These are phyloP conservation scores for Sutorius eximius DNA, from an alignment of 1,284 basidiomycete species.

Conservation along the genomic window DNA sequence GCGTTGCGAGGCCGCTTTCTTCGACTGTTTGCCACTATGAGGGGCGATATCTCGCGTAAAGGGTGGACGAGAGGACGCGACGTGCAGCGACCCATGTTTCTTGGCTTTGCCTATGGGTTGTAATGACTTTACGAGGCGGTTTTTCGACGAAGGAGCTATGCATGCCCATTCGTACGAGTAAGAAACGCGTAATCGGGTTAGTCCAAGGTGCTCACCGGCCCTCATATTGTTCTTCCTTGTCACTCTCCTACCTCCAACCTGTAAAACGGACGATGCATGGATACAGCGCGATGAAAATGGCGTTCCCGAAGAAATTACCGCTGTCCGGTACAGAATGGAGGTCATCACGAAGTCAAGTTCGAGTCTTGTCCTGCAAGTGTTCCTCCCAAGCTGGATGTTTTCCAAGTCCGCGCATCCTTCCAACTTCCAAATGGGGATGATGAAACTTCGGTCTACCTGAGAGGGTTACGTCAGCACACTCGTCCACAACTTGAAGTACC, in stretches of 20 bases:
- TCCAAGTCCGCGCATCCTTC: slow-evolving; percentile 18
- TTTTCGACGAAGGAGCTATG: slow-evolving; percentile 34
- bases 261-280: slow-evolving; percentile 14
- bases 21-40: slow-evolving; percentile 23
- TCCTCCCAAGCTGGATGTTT: neutral
- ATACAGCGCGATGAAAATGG: slow-evolving; percentile 6
- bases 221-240: slow-evolving; percentile 13
- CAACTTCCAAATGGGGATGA: slow-evolving; percentile 16
- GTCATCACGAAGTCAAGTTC: slow-evolving; percentile 11
- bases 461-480: neutral
- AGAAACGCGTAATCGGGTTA: neutral
- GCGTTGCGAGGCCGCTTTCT: neutral
- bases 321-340: slow-evolving; percentile 3
- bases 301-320: neutral
- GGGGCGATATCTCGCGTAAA: slow-evolving; percentile 33
- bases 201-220: slow-evolving; percentile 16
- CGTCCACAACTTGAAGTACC: too few species aligned
- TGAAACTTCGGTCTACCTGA: neutral
- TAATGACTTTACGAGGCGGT: slow-evolving; percentile 40
- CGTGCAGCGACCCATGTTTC: slow-evolving; percentile 34
- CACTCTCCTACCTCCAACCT: slow-evolving; percentile 8
- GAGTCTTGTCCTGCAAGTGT: neutral
- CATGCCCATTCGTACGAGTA: neutral
- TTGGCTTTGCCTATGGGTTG: slow-evolving; percentile 32
- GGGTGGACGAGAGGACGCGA: slow-evolving; percentile 27